Conservation (phyloP, 208 protist species). For the Trypanosoma brucei region DNA sequence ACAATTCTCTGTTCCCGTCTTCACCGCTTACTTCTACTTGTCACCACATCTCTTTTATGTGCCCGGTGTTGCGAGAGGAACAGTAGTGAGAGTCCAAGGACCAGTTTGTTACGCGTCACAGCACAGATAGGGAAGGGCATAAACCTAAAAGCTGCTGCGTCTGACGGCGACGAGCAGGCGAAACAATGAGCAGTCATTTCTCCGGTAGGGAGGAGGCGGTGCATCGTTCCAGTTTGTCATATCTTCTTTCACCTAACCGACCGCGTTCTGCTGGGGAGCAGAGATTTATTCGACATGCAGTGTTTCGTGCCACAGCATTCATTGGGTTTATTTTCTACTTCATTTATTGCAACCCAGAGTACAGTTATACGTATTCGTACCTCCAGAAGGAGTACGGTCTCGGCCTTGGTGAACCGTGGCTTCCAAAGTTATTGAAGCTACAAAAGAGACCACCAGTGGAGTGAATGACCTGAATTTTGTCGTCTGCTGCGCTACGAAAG, state of each 20-base stretch:
- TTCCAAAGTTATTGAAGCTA: constrained; percentile 65
- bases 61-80: no score
- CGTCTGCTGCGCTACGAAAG: no score
- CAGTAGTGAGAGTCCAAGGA: no score
- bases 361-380: constrained; percentile 56
- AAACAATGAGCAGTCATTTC: constrained; percentile 68
- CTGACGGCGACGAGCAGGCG: not conserved
- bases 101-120: not conserved
- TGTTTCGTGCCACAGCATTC: constrained; percentile 29
- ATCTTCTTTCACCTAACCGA: constrained; percentile 54
- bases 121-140: not conserved
- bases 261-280: constrained; percentile 35
- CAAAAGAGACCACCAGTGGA: constrained; percentile 11
- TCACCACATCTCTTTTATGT: no score
- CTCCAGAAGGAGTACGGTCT: constrained; percentile 45
- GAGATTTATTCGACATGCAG: constrained; percentile 55
- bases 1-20: no score
- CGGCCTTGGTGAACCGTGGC: constrained; percentile 23
- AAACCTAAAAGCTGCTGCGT: not conserved
- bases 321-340: constrained; percentile 56
- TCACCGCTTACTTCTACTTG: no score
- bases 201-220: constrained; percentile 29
- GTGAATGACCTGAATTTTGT: not conserved
- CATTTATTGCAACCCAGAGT: constrained; percentile 87
- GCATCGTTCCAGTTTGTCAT: constrained; percentile 32